Evolutionary conservation across 441 rosid genomes (phyloP).

Genomic region (Populus tomentosa): DNA sequence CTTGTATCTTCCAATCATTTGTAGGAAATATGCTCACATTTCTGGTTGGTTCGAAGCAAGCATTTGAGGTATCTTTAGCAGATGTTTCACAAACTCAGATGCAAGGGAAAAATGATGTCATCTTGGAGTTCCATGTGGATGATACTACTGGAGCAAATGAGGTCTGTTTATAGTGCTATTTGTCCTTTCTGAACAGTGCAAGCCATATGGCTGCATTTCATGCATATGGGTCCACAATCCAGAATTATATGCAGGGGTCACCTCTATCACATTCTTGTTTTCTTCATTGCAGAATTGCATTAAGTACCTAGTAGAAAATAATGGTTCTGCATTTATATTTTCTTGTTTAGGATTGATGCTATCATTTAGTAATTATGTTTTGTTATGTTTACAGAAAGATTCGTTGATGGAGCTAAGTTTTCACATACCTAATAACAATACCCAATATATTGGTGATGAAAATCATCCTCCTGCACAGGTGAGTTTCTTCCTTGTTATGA

Average conservation of each 20-base stretch:
- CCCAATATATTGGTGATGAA: slow-evolving; percentile 94
- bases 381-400: slow-evolving; percentile 61
- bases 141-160: slow-evolving; percentile 97
- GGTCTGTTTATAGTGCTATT: slow-evolving; percentile 33
- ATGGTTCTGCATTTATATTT: background rate
- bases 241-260: background rate
- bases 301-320: background rate
- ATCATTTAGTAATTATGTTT: background rate
- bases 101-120: slow-evolving; percentile 90
- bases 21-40: slow-evolving; percentile 83
- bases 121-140: slow-evolving; percentile 94
- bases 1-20: slow-evolving; percentile 11
- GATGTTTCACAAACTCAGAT: slow-evolving; percentile 91
- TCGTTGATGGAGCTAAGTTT: slow-evolving; percentile 96
- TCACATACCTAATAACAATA: slow-evolving; percentile 82
- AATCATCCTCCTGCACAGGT: slow-evolving; percentile 85
- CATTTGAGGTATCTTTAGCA: slow-evolving; percentile 86
- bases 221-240: background rate
- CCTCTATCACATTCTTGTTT: background rate
- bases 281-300: background rate
- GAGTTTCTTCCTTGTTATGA: slow-evolving; percentile 16
- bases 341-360: background rate
- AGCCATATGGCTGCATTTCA: background rate
- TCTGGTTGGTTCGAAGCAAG: slow-evolving; percentile 85
- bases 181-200: background rate